These are phyloP conservation scores for Chaetomiaceae sp. DNA, from an alignment of 2,329 filamentous ascomycete species.

Conservation along the genomic window DNA sequence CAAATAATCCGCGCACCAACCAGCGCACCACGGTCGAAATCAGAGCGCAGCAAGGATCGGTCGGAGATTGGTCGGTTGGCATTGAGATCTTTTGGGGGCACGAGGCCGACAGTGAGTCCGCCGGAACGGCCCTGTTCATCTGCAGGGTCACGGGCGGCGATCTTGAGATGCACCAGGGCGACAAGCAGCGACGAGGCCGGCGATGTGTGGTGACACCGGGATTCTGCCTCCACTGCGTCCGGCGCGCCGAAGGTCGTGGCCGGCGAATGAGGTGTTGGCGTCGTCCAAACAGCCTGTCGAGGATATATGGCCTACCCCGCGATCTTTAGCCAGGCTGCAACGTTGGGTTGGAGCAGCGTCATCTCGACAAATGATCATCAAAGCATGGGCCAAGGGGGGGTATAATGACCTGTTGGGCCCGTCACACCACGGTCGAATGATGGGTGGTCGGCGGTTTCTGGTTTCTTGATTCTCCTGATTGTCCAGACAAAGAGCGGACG, in stretches of 20 bases:
- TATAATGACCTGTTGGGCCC: neutral
- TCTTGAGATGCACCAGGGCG: neutral
- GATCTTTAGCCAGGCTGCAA: constrained; percentile 19
- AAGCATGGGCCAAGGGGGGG: neutral
- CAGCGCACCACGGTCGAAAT: neutral
- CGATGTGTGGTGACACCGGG: neutral
- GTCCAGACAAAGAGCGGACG: neutral
- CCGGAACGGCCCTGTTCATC: constrained; percentile 1
- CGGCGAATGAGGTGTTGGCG: constrained; percentile 13
- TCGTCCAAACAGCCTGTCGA: constrained; percentile 13
- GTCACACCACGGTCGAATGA: too few relatives aligned
- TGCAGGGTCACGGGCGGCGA: neutral
- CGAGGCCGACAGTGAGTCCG: neutral
- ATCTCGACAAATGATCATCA: neutral
- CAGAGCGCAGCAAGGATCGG: neutral
- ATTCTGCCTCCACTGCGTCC: neutral
- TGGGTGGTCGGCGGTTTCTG: too few relatives aligned
- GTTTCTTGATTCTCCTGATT: too few relatives aligned
- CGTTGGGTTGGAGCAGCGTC: neutral
- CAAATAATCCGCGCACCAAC: neutral
- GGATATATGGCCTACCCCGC: constrained; percentile 21
- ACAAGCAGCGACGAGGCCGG: too few relatives aligned
- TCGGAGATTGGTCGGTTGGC: neutral
- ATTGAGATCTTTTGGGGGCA: too few relatives aligned
- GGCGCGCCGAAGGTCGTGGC: neutral